Evolutionary conservation across 805 yeast genomes (phyloP), one percentile per base, ranked within the genome.

Genomic region (Wickerhamiella shivajii): DNA sequence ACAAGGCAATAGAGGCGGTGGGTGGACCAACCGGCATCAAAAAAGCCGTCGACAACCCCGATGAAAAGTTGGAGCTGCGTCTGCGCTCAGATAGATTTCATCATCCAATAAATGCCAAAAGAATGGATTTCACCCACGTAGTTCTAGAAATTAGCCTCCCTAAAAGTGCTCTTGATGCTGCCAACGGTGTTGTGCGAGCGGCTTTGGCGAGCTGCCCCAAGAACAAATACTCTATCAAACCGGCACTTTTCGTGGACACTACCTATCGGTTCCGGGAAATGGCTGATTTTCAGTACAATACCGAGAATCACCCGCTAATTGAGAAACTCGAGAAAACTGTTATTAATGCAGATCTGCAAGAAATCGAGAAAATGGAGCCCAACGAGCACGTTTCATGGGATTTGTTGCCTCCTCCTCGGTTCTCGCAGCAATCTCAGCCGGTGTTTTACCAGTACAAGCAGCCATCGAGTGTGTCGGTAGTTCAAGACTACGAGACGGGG

Each of bases 401-500:
- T 24, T 47, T 85, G 11, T 77, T 92, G 2, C 94, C 97, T 0
- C 92, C 95, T 4, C 84, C 95, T 2, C 57, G 79, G 33, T 78
- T 83, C 42, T 74, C 93, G 1, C 70, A 77, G 27, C 70, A 76
- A 10, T 67, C 74, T 23, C 69, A 78, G 34, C 94, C 96, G 3
- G 77, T 71, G 46, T 69, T 71, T 43, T 87, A 83, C 55, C 69
- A 69, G 38, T 90, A 76, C 52, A 74, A 71, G 36, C 78, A 78
- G 41, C 85, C 80, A 44, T 74, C 85, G 2, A 55, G 71, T 46
- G 53, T 65, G 40, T 45, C 60, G 6, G 62, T 69, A 24, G 64
- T 67, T 23, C 27, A 24, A n/a, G 68, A 71, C 13, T 69, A 72
- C 43, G 87, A 77, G 3, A 31, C 46, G 3, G 65, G 65, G 5